Base-by-base conservation (phyloP, 2,329 filamentous ascomycete genomes). In the Pyricularia pennisetigena region DNA sequence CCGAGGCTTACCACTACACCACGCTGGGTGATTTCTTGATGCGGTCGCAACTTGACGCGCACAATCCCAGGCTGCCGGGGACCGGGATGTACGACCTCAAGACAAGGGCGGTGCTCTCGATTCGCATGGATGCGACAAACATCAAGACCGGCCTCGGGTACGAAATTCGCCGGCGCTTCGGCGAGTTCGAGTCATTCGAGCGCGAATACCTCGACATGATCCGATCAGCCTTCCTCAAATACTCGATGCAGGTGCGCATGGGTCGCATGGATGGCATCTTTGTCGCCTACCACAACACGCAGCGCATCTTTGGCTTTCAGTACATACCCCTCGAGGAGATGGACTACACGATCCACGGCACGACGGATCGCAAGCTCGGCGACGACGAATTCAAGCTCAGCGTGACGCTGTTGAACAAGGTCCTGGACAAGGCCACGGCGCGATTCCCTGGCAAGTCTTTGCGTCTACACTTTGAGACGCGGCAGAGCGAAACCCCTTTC, bases 221-320 rank as follows among this genome's bases (percentile, higher is more conserved):
- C 69, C 87, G 96, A 67, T 87, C 94, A 1, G 95, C 94, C 0
- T 94, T 99, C 80, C 82, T 99, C 68, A 99, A 99, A 75, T 99
- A 99, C 78, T 97, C 94, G 10, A 83, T 99, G 32, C 95, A 99
- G 79, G 96, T 94, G 30, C 91, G 95, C 63, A 96, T 99, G 87
- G 95, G 96, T 23, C 89, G 94, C 66, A 99, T 99, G 96, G 94
- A 99, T 75, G 95, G 95, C 68, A 97, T 98, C 66, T 99, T 98
- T 75, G 91, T 98, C 26, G 95, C 95, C 2, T 99, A 89, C 76
- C 95, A 99, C 81, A 99, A 99, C 76, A 92, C 93, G 2, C 85
- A 94, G 78, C 90, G 94, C 68, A 97, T 99, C 66, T 99, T 99
- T 76, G 95, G 95, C 6, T 99, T 99, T 78, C 95, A 99, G 78